Conservation (phyloP, 352 stramenopile genomes). For the Globisporangium cylindrosporum region DNA sequence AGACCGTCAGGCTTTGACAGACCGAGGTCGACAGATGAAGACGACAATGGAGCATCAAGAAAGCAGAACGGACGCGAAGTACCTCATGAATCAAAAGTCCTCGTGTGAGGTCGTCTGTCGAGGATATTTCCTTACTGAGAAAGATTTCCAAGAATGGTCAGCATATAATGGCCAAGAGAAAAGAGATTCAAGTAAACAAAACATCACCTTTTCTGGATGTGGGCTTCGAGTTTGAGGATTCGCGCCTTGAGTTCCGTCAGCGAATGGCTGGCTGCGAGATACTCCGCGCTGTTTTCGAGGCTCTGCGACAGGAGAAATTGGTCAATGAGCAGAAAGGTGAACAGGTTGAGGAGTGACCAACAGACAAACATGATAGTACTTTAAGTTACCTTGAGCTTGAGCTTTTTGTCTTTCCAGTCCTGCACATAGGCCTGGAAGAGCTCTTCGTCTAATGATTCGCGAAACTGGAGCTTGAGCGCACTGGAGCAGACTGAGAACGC, state of each 20-base stretch:
- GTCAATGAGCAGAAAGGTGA: neutral
- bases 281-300: neutral
- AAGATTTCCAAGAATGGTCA: neutral
- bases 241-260: neutral
- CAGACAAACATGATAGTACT: too few species aligned
- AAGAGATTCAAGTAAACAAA: neutral
- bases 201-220: constrained; percentile 4
- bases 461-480: constrained; percentile 58
- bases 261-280: neutral
- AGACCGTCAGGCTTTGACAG: neutral
- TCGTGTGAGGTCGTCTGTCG: constrained; percentile 8
- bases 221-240: constrained; percentile 1
- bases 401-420: constrained; percentile 39
- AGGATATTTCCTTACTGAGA: constrained; percentile 8
- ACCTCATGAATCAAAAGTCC: constrained; percentile 12
- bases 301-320: neutral
- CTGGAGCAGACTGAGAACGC: constrained; percentile 52
- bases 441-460: constrained; percentile 48
- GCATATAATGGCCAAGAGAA: neutral
- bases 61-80: neutral
- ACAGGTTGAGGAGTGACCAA: too few species aligned
- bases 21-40: neutral
- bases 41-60: neutral
- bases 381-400: constrained; percentile 24
- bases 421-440: constrained; percentile 53